phyloP scores from a whole-genome alignment of 208 protist species.

The Herpetomonas samuelpessoai region DNA sequence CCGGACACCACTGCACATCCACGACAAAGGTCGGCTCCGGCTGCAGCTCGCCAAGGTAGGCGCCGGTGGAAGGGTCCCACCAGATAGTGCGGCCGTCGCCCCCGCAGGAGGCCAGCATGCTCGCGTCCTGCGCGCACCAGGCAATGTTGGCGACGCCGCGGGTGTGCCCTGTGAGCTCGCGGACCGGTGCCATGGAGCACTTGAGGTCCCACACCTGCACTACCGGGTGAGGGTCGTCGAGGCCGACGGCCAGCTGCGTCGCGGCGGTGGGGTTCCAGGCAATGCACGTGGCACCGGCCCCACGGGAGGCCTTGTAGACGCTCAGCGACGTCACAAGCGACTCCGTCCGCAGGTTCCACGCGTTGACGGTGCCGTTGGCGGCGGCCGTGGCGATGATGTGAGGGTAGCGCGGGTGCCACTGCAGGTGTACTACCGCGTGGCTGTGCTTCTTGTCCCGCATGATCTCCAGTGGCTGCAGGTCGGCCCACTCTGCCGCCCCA shows the following conservation, averaged over 20 bases:
- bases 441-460: constrained; percentile 53
- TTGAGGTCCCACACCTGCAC: constrained; percentile 97
- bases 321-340: constrained; percentile 84
- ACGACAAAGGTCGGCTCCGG: constrained; percentile 87
- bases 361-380: constrained; percentile 80
- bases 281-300: constrained; percentile 66
- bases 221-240: constrained; percentile 90
- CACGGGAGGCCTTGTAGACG: constrained; percentile 65
- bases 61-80: constrained; percentile 92
- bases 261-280: constrained; percentile 95
- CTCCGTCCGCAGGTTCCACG: constrained; percentile 95
- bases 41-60: constrained; percentile 61
- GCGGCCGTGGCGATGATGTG: constrained; percentile 95
- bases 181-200: constrained; percentile 87
- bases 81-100: constrained; percentile 94
- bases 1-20: constrained; percentile 95
- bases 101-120: constrained; percentile 91
- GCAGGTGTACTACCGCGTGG: constrained; percentile 53
- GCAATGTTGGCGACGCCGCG: constrained; percentile 91
- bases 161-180: constrained; percentile 75
- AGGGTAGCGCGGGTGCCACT: constrained; percentile 80
- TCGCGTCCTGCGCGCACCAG: constrained; percentile 91
- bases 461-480: constrained; percentile 61
- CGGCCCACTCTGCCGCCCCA: constrained; percentile 17
- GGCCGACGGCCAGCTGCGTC: constrained; percentile 92